Base-by-base conservation (phyloP, 2,329 filamentous ascomycete genomes). In the Beauveria sp. region DNA sequence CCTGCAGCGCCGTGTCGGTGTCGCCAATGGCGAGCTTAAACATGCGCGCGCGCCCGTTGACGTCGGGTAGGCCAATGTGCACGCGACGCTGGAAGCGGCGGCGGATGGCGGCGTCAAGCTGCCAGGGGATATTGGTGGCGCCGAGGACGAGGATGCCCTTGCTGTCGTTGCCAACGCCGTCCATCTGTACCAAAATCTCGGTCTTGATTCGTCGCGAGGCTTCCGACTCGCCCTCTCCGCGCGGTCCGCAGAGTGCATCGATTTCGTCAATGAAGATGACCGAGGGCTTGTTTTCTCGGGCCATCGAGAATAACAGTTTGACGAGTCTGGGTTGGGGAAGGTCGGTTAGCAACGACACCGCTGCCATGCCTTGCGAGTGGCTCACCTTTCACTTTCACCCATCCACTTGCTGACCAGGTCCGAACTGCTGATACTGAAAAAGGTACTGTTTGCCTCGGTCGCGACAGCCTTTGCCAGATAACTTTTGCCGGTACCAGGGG, bases 251-350 rank as follows among this genome's bases (percentile, higher is more conserved):
- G 2, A 99, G 86, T 5, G 94, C 94, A 73, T 99, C 94, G 65
- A 97, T 92, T 76, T 97, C 93, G 73, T 97, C 93, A 70, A 97
- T 97, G 77, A 97, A 97, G 75, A 97, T 97, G 72, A 99, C 97
- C 1, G 92, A 94, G 1, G 94, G 94, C 69, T 94, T 96, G 76
- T 97, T 97, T 73, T 99, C 94, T 73, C 96, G 88, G 0, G 94
- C 94, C 90, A 99, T 97, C 68, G 89, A 91, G 78, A 99, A 99
- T 12, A 99, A 84, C 65, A 96, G 90, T 72, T 97, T 97, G 61
- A 99, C 94, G 67, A 99, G 83, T 70, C 92, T 96, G 69, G 53
- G 24, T 8, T 51, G 6, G 20, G 18, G 40, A 5, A 20, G 14
- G 43, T 6, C 4, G 64, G 73, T 64, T 73, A 69, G 51, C 44